Percentiles rank a stretch among this genome's conserved stretches.
Conservation (phyloP, 1,284 basidiomycete genomes). For the Trichosporon ovoides region DNA sequence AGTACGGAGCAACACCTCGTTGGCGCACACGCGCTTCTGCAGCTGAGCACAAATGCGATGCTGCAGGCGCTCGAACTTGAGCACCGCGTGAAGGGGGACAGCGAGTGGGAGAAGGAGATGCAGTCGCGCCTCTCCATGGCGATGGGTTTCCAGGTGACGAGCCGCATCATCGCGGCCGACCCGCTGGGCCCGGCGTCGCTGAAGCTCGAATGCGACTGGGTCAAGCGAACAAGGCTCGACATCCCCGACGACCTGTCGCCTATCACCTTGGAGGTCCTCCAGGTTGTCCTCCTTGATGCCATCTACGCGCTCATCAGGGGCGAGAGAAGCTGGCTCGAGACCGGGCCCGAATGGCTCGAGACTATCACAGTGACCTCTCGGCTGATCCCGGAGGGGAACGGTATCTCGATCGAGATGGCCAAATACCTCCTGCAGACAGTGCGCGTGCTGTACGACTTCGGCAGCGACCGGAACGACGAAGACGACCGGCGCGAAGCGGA, state of each 20-base stretch:
- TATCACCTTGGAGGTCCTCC: slow-evolving; percentile 5
- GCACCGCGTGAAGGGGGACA: neutral
- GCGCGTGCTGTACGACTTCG: neutral
- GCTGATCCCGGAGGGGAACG: slow-evolving; percentile 13
- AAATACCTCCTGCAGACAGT: slow-evolving; percentile 6
- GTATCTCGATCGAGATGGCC: slow-evolving; percentile 11
- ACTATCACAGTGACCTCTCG: neutral
- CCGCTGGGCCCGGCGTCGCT: slow-evolving; percentile 1
- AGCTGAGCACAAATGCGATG: slow-evolving; percentile 11
- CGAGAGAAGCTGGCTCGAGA: slow-evolving; percentile 4
- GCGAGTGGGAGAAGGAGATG: slow-evolving; percentile 11
- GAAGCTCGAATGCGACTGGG: slow-evolving; percentile 8
- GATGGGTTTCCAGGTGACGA: slow-evolving; percentile 6
- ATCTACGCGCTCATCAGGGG: slow-evolving; percentile 6
- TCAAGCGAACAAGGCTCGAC: neutral
- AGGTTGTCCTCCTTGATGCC: slow-evolving; percentile 4
- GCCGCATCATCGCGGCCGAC: slow-evolving; percentile 6
- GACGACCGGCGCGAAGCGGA: neutral
- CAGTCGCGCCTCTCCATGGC: slow-evolving; percentile 7
- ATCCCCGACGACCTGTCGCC: neutral
- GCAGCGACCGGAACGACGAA: neutral
- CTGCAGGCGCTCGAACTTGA: slow-evolving; percentile 1
- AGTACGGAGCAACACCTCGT: slow-evolving; percentile 7
- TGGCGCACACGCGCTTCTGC: slow-evolving; percentile 4
- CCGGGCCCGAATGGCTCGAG: slow-evolving; percentile 10